These are phyloP conservation scores for Syzygium jambos DNA, from an alignment of 345 rosid species.

Conservation along the genomic window DNA sequence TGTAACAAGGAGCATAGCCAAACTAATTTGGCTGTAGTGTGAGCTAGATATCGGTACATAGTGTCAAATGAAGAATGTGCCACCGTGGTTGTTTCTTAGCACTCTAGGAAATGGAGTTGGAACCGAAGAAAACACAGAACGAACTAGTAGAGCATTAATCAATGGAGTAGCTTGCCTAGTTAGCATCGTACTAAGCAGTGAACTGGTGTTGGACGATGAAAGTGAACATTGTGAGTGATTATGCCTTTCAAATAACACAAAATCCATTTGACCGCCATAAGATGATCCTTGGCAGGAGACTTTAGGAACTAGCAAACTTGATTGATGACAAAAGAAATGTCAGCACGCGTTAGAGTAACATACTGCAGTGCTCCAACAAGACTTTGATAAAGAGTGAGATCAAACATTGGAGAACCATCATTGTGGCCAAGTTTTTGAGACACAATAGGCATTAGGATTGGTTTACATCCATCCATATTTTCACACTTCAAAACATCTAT, in stretches of 20 bases:
- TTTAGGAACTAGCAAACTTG: background rate
- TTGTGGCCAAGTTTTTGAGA: background rate
- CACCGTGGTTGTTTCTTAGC: background rate
- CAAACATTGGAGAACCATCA: background rate
- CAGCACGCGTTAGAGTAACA: background rate
- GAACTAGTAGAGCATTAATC: background rate
- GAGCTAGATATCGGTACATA: background rate
- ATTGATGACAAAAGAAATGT: background rate
- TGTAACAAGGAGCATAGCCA: background rate
- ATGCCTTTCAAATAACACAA: background rate
- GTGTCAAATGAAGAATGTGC: background rate
- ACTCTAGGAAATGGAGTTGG: background rate
- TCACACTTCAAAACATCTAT: background rate
- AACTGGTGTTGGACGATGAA: background rate
- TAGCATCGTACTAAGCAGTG: background rate
- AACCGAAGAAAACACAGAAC: fast-evolving
- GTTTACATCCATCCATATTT: background rate
- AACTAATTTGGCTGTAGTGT: background rate
- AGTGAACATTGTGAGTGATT: background rate
- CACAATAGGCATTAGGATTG: background rate
- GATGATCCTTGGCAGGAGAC: background rate
- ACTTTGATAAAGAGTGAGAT: background rate
- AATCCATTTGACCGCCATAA: background rate
- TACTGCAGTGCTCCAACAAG: background rate
- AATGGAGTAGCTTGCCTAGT: background rate